phyloP scores from a whole-genome alignment of 2,329 filamentous ascomycete species.

The Didymella keratinophila region DNA sequence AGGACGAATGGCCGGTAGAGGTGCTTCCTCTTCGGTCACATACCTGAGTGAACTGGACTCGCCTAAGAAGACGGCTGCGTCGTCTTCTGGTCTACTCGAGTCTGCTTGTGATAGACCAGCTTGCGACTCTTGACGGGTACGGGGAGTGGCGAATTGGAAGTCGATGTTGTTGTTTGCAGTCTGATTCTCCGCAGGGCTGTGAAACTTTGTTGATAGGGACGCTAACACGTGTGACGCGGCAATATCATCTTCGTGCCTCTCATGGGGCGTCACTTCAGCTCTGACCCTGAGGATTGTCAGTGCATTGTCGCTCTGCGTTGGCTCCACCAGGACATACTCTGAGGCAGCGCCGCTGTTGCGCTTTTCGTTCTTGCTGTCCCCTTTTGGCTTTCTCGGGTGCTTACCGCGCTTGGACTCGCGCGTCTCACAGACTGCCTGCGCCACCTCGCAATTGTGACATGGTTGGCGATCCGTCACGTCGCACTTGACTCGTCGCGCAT shows the following conservation, averaged over 20 bases:
- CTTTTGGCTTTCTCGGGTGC: constrained; percentile 41
- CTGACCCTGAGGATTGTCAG: constrained; percentile 14
- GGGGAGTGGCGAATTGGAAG: constrained; percentile 27
- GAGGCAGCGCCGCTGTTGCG: constrained; percentile 24
- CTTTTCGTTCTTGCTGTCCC: constrained; percentile 17
- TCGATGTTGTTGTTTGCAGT: constrained; percentile 16
- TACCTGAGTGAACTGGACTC: constrained; percentile 60
- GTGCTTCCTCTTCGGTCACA: constrained; percentile 49
- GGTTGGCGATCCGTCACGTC: constrained; percentile 57
- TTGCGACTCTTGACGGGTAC: constrained; percentile 21
- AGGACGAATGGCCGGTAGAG: constrained; percentile 36
- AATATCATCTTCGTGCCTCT: constrained; percentile 40
- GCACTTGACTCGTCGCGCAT: constrained; percentile 56
- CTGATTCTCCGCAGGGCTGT: constrained; percentile 30
- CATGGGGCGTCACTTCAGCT: constrained; percentile 23
- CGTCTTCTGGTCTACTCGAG: constrained; percentile 35
- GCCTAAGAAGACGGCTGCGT: constrained; percentile 52
- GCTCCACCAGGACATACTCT: neutral
- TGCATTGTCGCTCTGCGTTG: neutral
- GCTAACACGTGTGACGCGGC: constrained; percentile 41
- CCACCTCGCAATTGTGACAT: constrained; percentile 53
- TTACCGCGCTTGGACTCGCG: constrained; percentile 55
- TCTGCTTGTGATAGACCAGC: constrained; percentile 24
- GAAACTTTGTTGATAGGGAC: constrained; percentile 39
- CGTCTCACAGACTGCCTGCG: constrained; percentile 52